Evolutionary conservation across 75 land plant genomes (phyloP).

Genomic region (Isoetes taiwanensis): DNA sequence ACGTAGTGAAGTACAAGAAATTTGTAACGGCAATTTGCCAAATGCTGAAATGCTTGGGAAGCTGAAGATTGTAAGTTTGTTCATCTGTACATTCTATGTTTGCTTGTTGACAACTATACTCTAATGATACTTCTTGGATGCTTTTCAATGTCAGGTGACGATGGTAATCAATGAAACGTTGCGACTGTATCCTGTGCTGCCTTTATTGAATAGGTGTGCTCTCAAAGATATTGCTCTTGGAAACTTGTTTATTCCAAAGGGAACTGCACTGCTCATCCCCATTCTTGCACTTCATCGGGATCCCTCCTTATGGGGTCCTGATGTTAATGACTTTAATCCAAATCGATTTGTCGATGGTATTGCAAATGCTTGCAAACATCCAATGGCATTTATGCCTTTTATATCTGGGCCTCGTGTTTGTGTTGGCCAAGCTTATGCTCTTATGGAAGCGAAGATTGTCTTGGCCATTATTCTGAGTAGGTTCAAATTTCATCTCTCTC

Average conservation of each 20-base stretch:
- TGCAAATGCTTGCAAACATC: neutral
- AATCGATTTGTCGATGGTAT: neutral
- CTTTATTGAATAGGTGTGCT: neutral
- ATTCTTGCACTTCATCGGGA: neutral
- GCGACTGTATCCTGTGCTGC: neutral
- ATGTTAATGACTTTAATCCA: neutral
- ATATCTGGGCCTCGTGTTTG: neutral
- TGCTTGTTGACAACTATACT: neutral
- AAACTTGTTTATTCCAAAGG: neutral
- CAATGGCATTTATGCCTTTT: neutral
- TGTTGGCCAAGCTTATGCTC: neutral
- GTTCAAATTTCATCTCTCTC: neutral
- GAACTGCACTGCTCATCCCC: neutral
- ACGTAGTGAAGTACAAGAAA: neutral
- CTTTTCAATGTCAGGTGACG: too few species aligned
- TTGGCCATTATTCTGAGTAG: neutral
- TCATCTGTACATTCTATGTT: neutral
- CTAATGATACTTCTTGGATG: too few species aligned
- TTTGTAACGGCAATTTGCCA: neutral
- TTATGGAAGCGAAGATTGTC: neutral
- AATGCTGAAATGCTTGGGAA: neutral
- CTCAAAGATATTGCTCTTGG: neutral
- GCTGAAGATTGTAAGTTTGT: neutral
- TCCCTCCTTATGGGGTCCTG: neutral
- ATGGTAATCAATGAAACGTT: neutral